phyloP scores from a whole-genome alignment of 352 stramenopile species.

The Blastocystis sp. region DNA sequence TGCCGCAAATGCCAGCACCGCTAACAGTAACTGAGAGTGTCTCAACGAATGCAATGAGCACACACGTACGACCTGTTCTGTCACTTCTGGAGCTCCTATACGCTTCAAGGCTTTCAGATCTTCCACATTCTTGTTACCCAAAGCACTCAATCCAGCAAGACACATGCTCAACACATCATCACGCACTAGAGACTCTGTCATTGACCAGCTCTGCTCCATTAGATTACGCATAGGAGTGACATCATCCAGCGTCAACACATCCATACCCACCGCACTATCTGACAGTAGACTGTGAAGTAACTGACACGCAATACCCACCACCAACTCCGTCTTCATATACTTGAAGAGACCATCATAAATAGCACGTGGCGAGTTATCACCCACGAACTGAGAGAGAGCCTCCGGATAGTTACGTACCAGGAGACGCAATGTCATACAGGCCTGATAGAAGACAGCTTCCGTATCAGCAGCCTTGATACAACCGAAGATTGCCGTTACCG shows the following conservation, averaged over 20 bases:
- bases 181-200: background rate
- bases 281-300: conserved; percentile 51
- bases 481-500: conserved; percentile 16
- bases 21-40: background rate
- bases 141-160: background rate
- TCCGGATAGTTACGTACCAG: conserved; percentile 38
- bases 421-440: background rate
- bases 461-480: conserved; percentile 38
- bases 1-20: background rate
- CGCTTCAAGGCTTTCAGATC: conserved; percentile 49
- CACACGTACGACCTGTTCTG: conserved; percentile 13
- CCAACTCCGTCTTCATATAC: conserved; percentile 37
- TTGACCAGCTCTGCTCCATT: conserved; percentile 23
- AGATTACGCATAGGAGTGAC: conserved; percentile 8
- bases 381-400: conserved; percentile 30
- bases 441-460: conserved; percentile 8
- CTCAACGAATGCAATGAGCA: background rate
- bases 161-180: conserved; percentile 58
- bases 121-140: conserved; percentile 6
- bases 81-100: conserved; percentile 15
- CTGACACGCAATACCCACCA: conserved; percentile 31
- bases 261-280: conserved; percentile 4
- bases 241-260: conserved; percentile 37
- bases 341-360: conserved; percentile 58
- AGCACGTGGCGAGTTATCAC: conserved; percentile 49